Conservation (phyloP, 176 grass and related monocot genomes). For the Hyparrhenia diplandra region DNA sequence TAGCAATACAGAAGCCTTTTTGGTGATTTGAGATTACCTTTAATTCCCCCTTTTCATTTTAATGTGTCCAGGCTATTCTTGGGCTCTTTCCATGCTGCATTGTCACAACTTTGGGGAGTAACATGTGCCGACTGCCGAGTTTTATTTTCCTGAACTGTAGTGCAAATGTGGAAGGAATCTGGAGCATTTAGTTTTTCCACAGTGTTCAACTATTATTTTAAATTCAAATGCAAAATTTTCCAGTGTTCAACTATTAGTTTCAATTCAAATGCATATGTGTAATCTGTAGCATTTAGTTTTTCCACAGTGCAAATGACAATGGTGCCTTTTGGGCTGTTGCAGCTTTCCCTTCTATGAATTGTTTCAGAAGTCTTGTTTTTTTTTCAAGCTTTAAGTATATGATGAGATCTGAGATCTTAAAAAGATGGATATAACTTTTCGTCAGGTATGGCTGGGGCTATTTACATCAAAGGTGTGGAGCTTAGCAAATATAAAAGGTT, state of each 20-base stretch:
- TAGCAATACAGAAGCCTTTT: background rate
- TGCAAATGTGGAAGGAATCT: background rate
- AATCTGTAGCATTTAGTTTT: too few species aligned
- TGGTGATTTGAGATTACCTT: too few species aligned
- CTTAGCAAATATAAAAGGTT: constrained; percentile 71
- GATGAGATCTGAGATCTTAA: background rate
- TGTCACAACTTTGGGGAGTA: background rate
- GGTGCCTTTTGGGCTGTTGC: background rate
- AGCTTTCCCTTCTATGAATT: background rate
- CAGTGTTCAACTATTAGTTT: too few species aligned
- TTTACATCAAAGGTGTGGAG: constrained; percentile 67
- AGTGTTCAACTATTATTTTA: too few species aligned
- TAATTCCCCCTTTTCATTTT: too few species aligned
- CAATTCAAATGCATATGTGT: too few species aligned
- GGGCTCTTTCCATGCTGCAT: background rate
- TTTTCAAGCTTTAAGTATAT: background rate
- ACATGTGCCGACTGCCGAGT: background rate
- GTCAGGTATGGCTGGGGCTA: constrained; percentile 66
- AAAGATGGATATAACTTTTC: background rate
- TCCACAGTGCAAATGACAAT: background rate
- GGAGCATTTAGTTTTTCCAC: background rate
- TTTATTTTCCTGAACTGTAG: background rate
- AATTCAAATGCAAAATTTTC: background rate
- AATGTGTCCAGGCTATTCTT: background rate
- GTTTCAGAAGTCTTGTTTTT: background rate